Percentiles rank a stretch among this genome's conserved stretches.
Conservation (phyloP, 768 basidiomycete genomes). For the Sporobolomyces phaffii region DNA sequence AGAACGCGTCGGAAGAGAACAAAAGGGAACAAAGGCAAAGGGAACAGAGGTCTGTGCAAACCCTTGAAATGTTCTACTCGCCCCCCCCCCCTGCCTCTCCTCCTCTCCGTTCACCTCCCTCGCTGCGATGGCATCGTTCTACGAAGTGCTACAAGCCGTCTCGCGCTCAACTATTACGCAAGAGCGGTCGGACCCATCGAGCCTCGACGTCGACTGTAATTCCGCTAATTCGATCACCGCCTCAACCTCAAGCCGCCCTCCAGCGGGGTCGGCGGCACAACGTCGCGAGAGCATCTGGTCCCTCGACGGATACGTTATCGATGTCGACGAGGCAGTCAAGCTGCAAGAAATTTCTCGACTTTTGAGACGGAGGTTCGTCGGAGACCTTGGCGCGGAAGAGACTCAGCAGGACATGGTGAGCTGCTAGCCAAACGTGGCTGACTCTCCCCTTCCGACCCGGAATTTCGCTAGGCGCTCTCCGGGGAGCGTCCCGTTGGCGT, state of each 20-base stretch:
- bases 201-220: too few relatives aligned
- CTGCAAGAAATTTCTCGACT: not conserved
- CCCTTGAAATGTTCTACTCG: not conserved
- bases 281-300: not conserved
- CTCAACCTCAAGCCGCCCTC: not conserved
- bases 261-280: too few relatives aligned
- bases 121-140: constrained; percentile 16
- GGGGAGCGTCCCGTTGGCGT: too few relatives aligned
- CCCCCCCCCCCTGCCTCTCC: not conserved
- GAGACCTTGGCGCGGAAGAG: not conserved
- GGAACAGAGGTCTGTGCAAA: not conserved
- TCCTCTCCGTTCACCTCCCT: too few relatives aligned
- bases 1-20: too few relatives aligned
- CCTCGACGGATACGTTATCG: not conserved
- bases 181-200: too few relatives aligned
- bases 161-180: not conserved
- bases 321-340: not conserved
- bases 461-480: too few relatives aligned
- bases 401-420: not conserved
- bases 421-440: too few relatives aligned
- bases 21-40: constrained; percentile 1
- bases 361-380: not conserved
- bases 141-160: constrained; percentile 10
- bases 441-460: too few relatives aligned
- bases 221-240: not conserved